Base-by-base conservation (phyloP, 495 filamentous ascomycete species). In the Saxispiralis lemnorum region DNA sequence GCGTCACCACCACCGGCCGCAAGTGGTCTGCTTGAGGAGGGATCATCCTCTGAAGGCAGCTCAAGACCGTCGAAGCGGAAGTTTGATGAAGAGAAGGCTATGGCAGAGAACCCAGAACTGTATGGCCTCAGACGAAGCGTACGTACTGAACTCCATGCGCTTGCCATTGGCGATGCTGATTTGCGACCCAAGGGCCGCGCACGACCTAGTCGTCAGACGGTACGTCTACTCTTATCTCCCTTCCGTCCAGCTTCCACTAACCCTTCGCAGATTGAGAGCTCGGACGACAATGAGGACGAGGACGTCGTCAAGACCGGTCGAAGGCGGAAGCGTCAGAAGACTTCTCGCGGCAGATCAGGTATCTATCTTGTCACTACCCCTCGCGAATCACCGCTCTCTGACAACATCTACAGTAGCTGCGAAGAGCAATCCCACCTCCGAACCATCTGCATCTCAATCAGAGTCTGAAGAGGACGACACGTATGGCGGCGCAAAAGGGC, bases 61-160 rank as follows among this genome's bases (percentile, higher is more conserved):
- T 65, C 65, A 33, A 71, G 71, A 51, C 71, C 72, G 33, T 58
- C 70, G 18, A 94, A 94, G 68, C 76, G 84, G 52, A 93, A 88
- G 65, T 70, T 72, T 18, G 67, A 68, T 32, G 79, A 81, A 35
- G 83, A 92, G 21, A 79, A 88, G 17, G 82, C 75, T 52, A 94
- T 94, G 51, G 68, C 75, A 49, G 77, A 84, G 55, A 86, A 97
- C 57, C 89, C 89, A n/a, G 89, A 95, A 57, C 66, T 97, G 15
- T 97, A 95, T 63, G 89, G 88, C 14, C 67, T 99, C 39, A 73
- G 89, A 47, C 72, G 89, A 56, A 97, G 89, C 65, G 86, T 86
- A 76, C 44, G 79, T 58, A 16, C 24, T 9, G 24, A 28, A 9
- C 24, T 48, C 47, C 40, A 47, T 36, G 10, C 34, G n/a, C 37